Percentiles rank a stretch among this genome's conserved stretches.
Conservation (phyloP, 208 protist genomes). For the Leishmania turanica region DNA sequence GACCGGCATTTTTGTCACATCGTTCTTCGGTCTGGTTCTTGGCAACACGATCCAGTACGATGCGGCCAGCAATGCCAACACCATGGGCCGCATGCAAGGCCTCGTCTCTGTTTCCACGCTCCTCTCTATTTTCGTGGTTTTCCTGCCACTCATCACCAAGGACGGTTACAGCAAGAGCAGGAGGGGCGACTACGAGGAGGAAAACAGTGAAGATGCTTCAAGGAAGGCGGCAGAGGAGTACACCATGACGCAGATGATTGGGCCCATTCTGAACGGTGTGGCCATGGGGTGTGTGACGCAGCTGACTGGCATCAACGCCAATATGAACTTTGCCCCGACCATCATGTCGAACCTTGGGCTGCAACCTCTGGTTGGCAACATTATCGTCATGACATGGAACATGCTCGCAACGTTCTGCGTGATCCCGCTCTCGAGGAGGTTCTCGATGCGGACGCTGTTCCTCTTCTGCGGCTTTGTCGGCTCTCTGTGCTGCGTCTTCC, state of each 20-base stretch:
- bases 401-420: constrained; percentile 44
- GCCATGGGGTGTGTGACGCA: constrained; percentile 44
- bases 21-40: constrained; percentile 42
- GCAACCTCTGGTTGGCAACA: constrained; percentile 52
- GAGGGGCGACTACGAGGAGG: constrained; percentile 15
- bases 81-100: constrained; percentile 50
- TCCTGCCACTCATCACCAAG: constrained; percentile 38
- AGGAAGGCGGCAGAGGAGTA: constrained; percentile 17
- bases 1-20: constrained; percentile 51
- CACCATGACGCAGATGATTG: constrained; percentile 34
- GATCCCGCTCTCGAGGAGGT: constrained; percentile 48
- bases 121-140: constrained; percentile 31
- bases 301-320: constrained; percentile 75
- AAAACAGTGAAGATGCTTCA: constrained; percentile 3
- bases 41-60: constrained; percentile 38
- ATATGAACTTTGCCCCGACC: constrained; percentile 72
- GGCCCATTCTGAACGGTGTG: constrained; percentile 35
- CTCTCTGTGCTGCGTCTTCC: constrained; percentile 51
- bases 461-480: constrained; percentile 33
- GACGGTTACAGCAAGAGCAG: constrained; percentile 7
- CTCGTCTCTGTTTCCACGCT: constrained; percentile 36
- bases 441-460: constrained; percentile 58
- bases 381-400: constrained; percentile 72
- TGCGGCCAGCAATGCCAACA: constrained; percentile 20
- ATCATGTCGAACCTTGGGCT: constrained; percentile 54